Evolutionary conservation across 148 eudicot genomes (phyloP).

Genomic region (Polygonum maritimum): DNA sequence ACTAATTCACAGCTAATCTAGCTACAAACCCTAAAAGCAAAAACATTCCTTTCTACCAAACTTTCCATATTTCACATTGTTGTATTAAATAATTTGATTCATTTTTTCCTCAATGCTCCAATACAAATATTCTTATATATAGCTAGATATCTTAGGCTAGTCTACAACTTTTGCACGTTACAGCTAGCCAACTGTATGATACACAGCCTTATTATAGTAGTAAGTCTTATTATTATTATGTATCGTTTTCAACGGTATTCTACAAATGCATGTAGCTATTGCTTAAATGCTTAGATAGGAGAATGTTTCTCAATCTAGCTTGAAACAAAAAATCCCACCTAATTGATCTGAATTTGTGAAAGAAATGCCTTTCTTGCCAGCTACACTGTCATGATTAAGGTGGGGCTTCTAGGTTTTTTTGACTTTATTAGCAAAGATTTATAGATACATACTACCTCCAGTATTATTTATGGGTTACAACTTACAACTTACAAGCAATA

Average conservation of each 20-base stretch:
- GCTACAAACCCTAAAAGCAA: not conserved
- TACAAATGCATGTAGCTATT: not conserved
- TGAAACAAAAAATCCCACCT: constrained; percentile 6
- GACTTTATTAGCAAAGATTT: not conserved
- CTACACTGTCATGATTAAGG: constrained; percentile 1
- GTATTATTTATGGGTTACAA: not conserved
- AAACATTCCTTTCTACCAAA: constrained; percentile 5
- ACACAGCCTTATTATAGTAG: not conserved
- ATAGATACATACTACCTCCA: not conserved
- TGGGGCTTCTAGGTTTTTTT: not conserved
- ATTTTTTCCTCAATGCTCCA: not conserved
- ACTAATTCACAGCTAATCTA: constrained; percentile 2
- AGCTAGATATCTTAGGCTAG: not conserved
- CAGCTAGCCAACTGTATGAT: constrained; percentile 5
- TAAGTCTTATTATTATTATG: not conserved
- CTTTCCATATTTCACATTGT: not conserved
- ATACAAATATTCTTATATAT: too few species aligned
- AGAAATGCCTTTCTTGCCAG: not conserved
- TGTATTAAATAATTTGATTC: not conserved
- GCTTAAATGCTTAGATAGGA: constrained; percentile 3
- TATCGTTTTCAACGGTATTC: not conserved
- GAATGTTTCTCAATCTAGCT: constrained; percentile 8
- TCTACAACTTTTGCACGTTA: not conserved
- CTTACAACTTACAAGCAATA: not conserved
- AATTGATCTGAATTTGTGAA: constrained; percentile 3